A percentile compares a stretch with the other conserved stretches of the same genome.
phyloP scores from a whole-genome alignment of 371 early-diverging fungal species.

The Apophysomyces elegans region DNA sequence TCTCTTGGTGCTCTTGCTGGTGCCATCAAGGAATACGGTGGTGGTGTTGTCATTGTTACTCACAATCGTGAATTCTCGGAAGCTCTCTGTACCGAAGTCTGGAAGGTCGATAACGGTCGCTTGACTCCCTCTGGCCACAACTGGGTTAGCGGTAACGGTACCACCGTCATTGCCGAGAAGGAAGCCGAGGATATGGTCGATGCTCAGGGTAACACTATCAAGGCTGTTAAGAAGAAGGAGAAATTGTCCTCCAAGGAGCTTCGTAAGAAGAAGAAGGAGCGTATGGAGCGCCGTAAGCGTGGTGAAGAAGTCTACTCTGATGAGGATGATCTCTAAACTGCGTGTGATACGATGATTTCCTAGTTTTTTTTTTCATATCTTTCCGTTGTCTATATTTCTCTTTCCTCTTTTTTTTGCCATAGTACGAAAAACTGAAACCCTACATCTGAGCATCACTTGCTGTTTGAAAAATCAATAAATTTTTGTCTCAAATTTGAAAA shows the following conservation, averaged over 20 bases:
- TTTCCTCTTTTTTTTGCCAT: neutral
- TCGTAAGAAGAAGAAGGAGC: conserved; percentile 63
- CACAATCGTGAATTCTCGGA: conserved; percentile 79
- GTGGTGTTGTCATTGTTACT: conserved; percentile 79
- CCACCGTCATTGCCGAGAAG: conserved; percentile 40
- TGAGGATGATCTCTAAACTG: conserved; percentile 49
- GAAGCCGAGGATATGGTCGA: conserved; percentile 50
- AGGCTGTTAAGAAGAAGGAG: conserved; percentile 53
- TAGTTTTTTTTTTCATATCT: conserved; percentile 8
- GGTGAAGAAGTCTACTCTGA: conserved; percentile 59
- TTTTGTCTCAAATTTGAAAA: conserved; percentile 3
- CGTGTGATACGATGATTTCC: conserved; percentile 1
- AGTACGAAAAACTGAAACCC: conserved; percentile 2
- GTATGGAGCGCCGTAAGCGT: conserved; percentile 61
- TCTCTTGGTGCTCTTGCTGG: conserved; percentile 74
- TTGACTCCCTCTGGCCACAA: conserved; percentile 58
- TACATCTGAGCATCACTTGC: conserved; percentile 6
- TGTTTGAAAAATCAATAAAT: conserved; percentile 8
- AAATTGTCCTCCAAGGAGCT: conserved; percentile 55
- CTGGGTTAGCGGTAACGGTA: conserved; percentile 56
- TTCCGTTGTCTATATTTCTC: conserved; percentile 9
- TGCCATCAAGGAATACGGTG: conserved; percentile 72
- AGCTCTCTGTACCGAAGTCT: conserved; percentile 72
- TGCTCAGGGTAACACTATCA: conserved; percentile 56
- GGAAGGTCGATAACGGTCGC: conserved; percentile 75